phyloP scores from a whole-genome alignment of 306 rosid genomes.

The Vigna mungo region DNA sequence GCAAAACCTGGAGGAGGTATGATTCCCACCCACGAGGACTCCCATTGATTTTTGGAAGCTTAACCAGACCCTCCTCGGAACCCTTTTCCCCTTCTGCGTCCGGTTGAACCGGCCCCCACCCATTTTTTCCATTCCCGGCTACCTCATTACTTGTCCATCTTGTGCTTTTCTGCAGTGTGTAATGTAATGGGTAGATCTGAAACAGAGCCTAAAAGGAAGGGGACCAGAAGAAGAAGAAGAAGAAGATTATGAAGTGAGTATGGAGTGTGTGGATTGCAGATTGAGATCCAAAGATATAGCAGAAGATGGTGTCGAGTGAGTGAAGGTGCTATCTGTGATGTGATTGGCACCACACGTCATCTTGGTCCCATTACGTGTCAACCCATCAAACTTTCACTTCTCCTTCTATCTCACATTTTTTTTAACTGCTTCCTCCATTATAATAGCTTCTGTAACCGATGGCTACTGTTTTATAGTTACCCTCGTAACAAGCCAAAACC shows the following conservation, averaged over 20 bases:
- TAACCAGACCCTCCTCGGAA: conserved; percentile 74
- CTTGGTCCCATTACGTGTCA: background rate
- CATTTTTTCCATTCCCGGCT: background rate
- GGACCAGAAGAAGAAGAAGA: background rate
- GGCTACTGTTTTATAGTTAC: too few species aligned
- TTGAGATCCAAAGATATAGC: conserved; percentile 7
- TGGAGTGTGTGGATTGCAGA: background rate
- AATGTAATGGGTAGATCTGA: conserved; percentile 15
- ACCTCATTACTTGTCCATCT: conserved; percentile 34
- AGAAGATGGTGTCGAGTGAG: background rate
- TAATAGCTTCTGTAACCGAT: too few species aligned
- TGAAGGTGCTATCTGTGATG: conserved; percentile 3
- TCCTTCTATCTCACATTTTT: background rate
- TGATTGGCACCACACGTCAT: background rate
- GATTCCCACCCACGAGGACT: conserved; percentile 98
- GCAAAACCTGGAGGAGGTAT: conserved; percentile 95
- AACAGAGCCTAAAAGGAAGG: background rate
- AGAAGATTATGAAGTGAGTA: background rate
- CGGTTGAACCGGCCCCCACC: background rate
- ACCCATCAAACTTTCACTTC: background rate
- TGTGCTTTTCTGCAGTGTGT: background rate
- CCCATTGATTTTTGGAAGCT: conserved; percentile 81
- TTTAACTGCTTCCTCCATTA: too few species aligned
- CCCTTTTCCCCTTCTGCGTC: conserved; percentile 37
- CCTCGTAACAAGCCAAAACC: too few species aligned